phyloP scores from a whole-genome alignment of 139 green algal species.

The Coelastrella sp. region DNA sequence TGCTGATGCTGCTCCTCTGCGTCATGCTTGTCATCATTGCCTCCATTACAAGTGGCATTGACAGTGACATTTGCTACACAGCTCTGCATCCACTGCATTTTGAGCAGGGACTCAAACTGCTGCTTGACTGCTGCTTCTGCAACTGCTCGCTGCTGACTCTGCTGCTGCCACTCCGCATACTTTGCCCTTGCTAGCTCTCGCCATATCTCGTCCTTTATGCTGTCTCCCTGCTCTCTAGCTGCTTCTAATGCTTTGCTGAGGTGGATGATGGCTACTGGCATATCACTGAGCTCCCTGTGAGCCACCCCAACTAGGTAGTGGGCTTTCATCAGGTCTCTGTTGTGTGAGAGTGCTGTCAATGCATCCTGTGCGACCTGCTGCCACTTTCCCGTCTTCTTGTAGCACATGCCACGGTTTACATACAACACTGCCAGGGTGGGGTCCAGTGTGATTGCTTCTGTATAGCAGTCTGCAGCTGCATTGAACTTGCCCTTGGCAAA shows the following conservation, averaged over 20 bases:
- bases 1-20: constrained; percentile 31
- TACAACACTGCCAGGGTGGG: constrained; percentile 57
- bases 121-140: constrained; percentile 11
- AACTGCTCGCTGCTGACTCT: neutral
- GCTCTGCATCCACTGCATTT: constrained; percentile 14
- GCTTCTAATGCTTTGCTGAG: constrained; percentile 69
- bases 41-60: constrained; percentile 5
- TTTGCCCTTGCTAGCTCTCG: constrained; percentile 59
- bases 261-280: constrained; percentile 47
- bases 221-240: constrained; percentile 68
- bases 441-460: constrained; percentile 59
- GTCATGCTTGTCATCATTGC: neutral
- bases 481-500: constrained; percentile 62
- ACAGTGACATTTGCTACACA: constrained; percentile 7
- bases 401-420: constrained; percentile 58
- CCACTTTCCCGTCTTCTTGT: constrained; percentile 56
- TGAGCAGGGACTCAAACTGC: constrained; percentile 10
- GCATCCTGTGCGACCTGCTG: constrained; percentile 53
- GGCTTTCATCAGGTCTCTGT: constrained; percentile 20
- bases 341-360: constrained; percentile 47
- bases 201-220: constrained; percentile 76
- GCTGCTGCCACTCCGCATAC: constrained; percentile 50
- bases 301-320: constrained; percentile 71
- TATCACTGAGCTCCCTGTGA: constrained; percentile 31
- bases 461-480: constrained; percentile 63